phyloP scores from a whole-genome alignment of 805 yeast species.

The Sporopachydermia quercuum region DNA sequence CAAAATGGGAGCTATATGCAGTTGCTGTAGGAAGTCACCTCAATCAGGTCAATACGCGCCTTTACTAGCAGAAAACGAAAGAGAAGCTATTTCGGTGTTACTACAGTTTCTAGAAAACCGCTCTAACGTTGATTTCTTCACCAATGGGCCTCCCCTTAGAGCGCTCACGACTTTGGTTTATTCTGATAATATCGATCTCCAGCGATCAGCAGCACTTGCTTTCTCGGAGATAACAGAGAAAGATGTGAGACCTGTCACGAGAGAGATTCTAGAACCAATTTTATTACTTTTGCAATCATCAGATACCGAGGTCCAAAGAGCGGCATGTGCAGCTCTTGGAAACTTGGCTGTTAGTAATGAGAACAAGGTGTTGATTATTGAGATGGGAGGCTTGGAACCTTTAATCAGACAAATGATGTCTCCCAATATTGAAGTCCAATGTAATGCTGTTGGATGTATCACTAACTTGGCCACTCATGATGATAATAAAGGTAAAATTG shows the following conservation, averaged over 20 bases:
- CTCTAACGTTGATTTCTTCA: constrained; percentile 78
- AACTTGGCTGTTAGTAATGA: constrained; percentile 94
- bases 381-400: constrained; percentile 96
- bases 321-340: constrained; percentile 98
- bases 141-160: constrained; percentile 67
- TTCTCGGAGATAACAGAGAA: constrained; percentile 98
- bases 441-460: constrained; percentile 98
- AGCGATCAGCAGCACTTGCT: constrained; percentile 93
- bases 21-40: constrained; percentile 23
- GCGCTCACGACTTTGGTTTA: constrained; percentile 88
- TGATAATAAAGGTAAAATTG: constrained; percentile 90
- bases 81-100: constrained; percentile 88
- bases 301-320: constrained; percentile 93
- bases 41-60: constrained; percentile 55
- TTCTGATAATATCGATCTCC: constrained; percentile 88
- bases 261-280: constrained; percentile 90
- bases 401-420: constrained; percentile 96
- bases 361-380: constrained; percentile 84
- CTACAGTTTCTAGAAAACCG: constrained; percentile 82
- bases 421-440: constrained; percentile 92
- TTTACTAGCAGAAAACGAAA: constrained; percentile 82
- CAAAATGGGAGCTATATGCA: background rate
- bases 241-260: constrained; percentile 78
- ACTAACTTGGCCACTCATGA: constrained; percentile 97
- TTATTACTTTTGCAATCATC: constrained; percentile 70